Percentiles rank a stretch among this genome's conserved stretches.
These are phyloP conservation scores for Phaeotremella fagi DNA, from an alignment of 768 basidiomycete genomes.

Conservation along the genomic window DNA sequence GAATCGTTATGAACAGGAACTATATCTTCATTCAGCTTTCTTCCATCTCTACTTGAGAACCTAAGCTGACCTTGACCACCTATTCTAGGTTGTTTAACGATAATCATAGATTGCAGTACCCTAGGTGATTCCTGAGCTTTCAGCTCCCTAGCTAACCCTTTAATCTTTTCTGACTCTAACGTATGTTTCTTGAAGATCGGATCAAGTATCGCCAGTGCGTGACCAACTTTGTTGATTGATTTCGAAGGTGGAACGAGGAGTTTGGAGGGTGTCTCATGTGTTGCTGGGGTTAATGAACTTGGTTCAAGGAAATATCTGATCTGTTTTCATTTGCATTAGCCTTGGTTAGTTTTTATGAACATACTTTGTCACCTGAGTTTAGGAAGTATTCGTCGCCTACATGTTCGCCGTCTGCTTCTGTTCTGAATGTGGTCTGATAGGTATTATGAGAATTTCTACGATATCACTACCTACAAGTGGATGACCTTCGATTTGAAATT, in stretches of 20 bases:
- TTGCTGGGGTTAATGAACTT: constrained; percentile 63
- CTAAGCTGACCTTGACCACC: constrained; percentile 77
- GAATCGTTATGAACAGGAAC: constrained; percentile 93
- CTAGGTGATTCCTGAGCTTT: constrained; percentile 74
- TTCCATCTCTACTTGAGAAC: not conserved
- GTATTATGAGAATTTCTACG: not conserved
- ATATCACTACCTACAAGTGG: constrained; percentile 59
- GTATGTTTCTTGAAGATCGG: constrained; percentile 73
- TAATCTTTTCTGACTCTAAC: constrained; percentile 69
- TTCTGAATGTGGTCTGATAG: constrained; percentile 76
- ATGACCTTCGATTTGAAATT: constrained; percentile 72
- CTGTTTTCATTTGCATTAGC: constrained; percentile 17
- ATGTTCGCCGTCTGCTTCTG: constrained; percentile 52
- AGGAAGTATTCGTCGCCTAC: constrained; percentile 88
- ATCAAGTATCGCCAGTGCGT: constrained; percentile 77
- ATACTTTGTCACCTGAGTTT: constrained; percentile 72
- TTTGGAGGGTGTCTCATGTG: constrained; percentile 56
- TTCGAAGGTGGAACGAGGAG: constrained; percentile 57
- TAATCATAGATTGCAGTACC: constrained; percentile 92
- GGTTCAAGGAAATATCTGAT: constrained; percentile 92
- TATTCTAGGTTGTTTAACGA: constrained; percentile 88
- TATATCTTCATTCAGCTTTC: constrained; percentile 41
- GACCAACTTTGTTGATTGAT: constrained; percentile 80
- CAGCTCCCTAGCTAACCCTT: constrained; percentile 67
- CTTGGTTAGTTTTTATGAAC: not conserved